phyloP scores from a whole-genome alignment of 371 early-diverging fungal genomes.

The Gilbertella persicaria region DNA sequence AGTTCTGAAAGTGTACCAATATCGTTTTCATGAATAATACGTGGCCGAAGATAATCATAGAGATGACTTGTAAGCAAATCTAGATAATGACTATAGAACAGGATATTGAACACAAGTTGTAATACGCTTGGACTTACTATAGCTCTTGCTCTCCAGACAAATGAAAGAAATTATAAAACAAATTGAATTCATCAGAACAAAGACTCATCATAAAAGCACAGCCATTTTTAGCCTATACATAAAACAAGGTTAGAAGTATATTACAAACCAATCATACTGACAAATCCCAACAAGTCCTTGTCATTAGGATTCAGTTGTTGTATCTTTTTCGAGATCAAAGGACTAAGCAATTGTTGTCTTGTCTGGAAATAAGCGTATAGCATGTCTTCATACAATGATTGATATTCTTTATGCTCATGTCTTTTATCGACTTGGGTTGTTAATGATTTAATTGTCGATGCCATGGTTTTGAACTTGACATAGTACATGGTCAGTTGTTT shows the following conservation, averaged over 20 bases:
- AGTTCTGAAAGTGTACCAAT: conserved; percentile 81
- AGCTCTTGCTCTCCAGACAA: conserved; percentile 60
- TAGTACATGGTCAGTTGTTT: conserved; percentile 67
- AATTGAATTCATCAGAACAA: conserved; percentile 78
- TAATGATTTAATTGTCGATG: conserved; percentile 63
- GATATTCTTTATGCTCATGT: conserved; percentile 75
- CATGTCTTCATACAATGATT: conserved; percentile 74
- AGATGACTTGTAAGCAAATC: conserved; percentile 67
- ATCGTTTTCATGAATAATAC: conserved; percentile 80
- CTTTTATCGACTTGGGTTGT: conserved; percentile 75
- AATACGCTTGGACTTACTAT: conserved; percentile 32
- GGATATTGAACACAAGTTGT: no score
- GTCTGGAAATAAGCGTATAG: conserved; percentile 70
- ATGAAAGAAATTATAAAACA: conserved; percentile 78
- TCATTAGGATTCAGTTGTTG: conserved; percentile 56
- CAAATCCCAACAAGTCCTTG: conserved; percentile 66
- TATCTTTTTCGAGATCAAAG: conserved; percentile 65
- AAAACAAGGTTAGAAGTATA: neutral
- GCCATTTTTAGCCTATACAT: conserved; percentile 66
- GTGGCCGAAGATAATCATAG: conserved; percentile 84
- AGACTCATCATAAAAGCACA: conserved; percentile 78
- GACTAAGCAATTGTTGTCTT: conserved; percentile 67
- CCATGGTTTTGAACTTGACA: conserved; percentile 76
- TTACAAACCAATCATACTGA: conserved; percentile 34
- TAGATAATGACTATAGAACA: conserved; percentile 68